A percentile compares a stretch with the other conserved stretches of the same genome.
phyloP scores from a whole-genome alignment of 2,329 filamentous ascomycete genomes.

The Stagonosporopsis cucurbitacearum region DNA sequence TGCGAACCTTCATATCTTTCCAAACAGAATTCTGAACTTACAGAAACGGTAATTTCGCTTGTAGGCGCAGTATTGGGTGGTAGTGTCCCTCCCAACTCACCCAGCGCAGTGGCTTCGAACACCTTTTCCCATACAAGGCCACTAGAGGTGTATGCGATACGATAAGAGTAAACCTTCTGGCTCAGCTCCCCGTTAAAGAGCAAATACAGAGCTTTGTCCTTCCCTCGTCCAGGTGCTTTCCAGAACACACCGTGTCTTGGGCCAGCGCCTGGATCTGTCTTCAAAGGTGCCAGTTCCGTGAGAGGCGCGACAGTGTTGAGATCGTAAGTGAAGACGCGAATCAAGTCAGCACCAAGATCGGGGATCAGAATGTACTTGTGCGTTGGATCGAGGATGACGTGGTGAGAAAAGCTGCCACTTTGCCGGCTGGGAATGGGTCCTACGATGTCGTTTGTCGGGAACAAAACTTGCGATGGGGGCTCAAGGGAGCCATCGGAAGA shows the following conservation, averaged over 20 bases:
- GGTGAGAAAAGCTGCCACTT: conserved; percentile 50
- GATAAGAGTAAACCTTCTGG: conserved; percentile 24
- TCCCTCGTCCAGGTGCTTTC: conserved; percentile 18
- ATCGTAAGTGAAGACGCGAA: conserved; percentile 64
- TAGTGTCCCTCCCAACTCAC: conserved; percentile 7
- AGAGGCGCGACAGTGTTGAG: conserved; percentile 49
- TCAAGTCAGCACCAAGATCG: conserved; percentile 68
- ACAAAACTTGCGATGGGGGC: conserved; percentile 8
- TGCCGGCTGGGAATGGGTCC: conserved; percentile 44
- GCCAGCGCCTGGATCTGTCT: conserved; percentile 60
- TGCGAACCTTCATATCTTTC: not conserved
- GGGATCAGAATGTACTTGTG: conserved; percentile 65
- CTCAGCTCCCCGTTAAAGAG: conserved; percentile 25
- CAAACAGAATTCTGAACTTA: not conserved
- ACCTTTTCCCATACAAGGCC: conserved; percentile 18
- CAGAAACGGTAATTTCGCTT: conserved; percentile 22
- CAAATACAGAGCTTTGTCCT: conserved; percentile 1
- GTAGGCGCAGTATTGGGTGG: conserved; percentile 19
- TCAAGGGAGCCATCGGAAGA: conserved; percentile 5
- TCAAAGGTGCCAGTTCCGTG: conserved; percentile 54
- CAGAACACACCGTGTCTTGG: conserved; percentile 68
- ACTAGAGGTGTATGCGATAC: not conserved
- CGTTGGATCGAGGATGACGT: conserved; percentile 68
- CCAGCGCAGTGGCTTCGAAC: conserved; percentile 1
- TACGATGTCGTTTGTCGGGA: conserved; percentile 8